A percentile compares a stretch with the other conserved stretches of the same genome.
These are phyloP conservation scores for Posidonia australis DNA, from an alignment of 106 monocot species.

Conservation along the genomic window DNA sequence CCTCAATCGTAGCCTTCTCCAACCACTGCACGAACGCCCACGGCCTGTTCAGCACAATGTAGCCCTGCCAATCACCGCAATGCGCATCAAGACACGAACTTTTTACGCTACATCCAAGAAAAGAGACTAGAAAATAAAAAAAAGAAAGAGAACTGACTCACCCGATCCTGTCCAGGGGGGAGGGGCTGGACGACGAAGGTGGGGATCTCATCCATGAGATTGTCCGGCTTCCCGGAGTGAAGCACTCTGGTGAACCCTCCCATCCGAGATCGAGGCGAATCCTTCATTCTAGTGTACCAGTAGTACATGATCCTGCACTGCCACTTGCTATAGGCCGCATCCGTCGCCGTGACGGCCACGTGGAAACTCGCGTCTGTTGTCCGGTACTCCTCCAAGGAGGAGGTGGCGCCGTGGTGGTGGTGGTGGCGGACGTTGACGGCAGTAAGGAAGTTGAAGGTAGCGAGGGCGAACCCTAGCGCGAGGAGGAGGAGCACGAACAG, in stretches of 20 bases:
- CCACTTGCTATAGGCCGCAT: slow-evolving; percentile 26
- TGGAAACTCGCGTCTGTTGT: slow-evolving; percentile 9
- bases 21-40: slow-evolving; percentile 99
- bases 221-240: slow-evolving; percentile 13
- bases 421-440: neutral
- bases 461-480: slow-evolving; percentile 13
- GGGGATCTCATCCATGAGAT: slow-evolving; percentile 26
- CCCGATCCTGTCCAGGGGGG: slow-evolving; percentile 17
- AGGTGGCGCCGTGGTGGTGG: no score
- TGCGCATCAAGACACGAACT: neutral
- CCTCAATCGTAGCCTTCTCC: slow-evolving; percentile 65
- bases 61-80: slow-evolving; percentile 39
- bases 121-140: neutral
- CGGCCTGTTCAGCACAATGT: slow-evolving; percentile 90
- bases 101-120: neutral
- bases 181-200: slow-evolving; percentile 24
- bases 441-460: slow-evolving; percentile 18
- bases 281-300: slow-evolving; percentile 17
- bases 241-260: slow-evolving; percentile 28
- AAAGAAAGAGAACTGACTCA: neutral
- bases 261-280: slow-evolving; percentile 16
- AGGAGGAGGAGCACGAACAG: slow-evolving; percentile 7
- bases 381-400: no score
- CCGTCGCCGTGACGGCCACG: slow-evolving; percentile 24
- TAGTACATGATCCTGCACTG: slow-evolving; percentile 33